Percentiles rank a stretch among this genome's conserved stretches.
Evolutionary conservation across 225 moss, liverwort and hornwort species (phyloP).

Genomic region (Physcomitrellopsis africana): DNA sequence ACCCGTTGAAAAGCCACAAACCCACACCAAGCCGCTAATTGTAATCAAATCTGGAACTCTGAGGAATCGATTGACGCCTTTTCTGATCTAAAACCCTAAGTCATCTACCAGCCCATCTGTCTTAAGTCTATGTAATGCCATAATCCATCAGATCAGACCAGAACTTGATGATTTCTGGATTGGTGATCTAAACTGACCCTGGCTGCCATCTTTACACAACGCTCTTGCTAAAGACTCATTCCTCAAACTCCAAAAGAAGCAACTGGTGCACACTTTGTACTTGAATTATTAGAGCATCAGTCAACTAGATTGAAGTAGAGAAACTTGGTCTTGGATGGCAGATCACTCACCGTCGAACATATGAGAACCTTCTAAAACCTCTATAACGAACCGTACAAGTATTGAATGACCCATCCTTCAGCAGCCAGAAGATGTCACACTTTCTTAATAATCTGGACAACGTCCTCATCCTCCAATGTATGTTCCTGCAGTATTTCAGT

Average conservation of each 20-base stretch:
- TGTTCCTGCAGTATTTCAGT: conserved; percentile 52
- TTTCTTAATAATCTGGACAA: conserved; percentile 98
- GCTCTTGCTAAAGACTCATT: neutral
- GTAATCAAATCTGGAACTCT: conserved; percentile 10
- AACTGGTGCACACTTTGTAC: conserved; percentile 27
- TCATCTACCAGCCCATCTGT: neutral
- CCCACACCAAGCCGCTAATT: conserved; percentile 14
- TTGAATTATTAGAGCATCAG: conserved; percentile 11
- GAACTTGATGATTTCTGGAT: no score
- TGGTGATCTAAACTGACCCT: conserved; percentile 4
- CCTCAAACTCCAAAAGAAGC: conserved; percentile 20
- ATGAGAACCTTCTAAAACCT: neutral
- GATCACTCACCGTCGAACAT: no score
- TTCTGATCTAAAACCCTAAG: neutral
- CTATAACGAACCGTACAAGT: neutral
- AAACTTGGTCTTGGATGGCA: no score
- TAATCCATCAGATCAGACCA: no score
- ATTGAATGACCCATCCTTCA: conserved; percentile 14
- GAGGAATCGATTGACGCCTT: conserved; percentile 7
- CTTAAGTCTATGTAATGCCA: no score
- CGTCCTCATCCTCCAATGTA: conserved; percentile 86
- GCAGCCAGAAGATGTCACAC: conserved; percentile 49
- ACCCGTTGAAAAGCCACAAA: conserved; percentile 8
- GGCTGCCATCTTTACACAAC: conserved; percentile 14
- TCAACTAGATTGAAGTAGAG: neutral